A percentile compares a stretch with the other conserved stretches of the same genome.
Evolutionary conservation across 2,329 filamentous ascomycete genomes (phyloP).

Genomic region (Aspergillus sp.): DNA sequence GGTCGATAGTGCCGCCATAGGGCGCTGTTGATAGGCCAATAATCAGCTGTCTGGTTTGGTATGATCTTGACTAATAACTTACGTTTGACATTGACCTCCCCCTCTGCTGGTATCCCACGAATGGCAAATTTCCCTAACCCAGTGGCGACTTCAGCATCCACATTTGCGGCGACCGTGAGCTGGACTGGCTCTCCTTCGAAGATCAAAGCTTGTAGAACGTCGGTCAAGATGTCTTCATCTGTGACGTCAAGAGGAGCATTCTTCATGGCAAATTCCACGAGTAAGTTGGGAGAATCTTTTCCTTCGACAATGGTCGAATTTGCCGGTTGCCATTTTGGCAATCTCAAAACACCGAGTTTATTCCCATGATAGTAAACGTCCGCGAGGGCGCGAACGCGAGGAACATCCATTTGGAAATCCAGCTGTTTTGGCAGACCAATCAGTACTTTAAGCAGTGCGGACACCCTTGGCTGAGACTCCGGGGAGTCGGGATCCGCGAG

Average conservation of each 20-base stretch:
- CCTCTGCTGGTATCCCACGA: slow-evolving; percentile 78
- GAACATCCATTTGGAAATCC: slow-evolving; percentile 80
- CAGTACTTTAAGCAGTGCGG: slow-evolving; percentile 76
- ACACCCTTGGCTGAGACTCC: slow-evolving; percentile 73
- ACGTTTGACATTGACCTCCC: slow-evolving; percentile 90
- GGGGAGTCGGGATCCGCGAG: slow-evolving; percentile 73
- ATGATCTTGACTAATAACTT: slow-evolving; percentile 53
- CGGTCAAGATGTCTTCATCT: slow-evolving; percentile 72
- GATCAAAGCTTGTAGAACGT: slow-evolving; percentile 76
- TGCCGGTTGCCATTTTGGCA: slow-evolving; percentile 79
- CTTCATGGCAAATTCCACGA: slow-evolving; percentile 73
- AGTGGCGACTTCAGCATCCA: slow-evolving; percentile 80
- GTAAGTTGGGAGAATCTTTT: slow-evolving; percentile 61
- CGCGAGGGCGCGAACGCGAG: slow-evolving; percentile 71
- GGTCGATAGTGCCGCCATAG: slow-evolving; percentile 52
- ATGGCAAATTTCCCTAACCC: slow-evolving; percentile 77
- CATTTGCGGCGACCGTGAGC: slow-evolving; percentile 72
- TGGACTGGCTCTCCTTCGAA: slow-evolving; percentile 70
- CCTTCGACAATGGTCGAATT: slow-evolving; percentile 71
- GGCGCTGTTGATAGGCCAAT: slow-evolving; percentile 52
- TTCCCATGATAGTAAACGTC: slow-evolving; percentile 76
- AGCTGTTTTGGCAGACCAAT: slow-evolving; percentile 80
- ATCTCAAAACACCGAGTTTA: slow-evolving; percentile 77
- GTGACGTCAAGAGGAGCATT: slow-evolving; percentile 82
- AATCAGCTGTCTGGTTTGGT: slow-evolving; percentile 22